Base-by-base conservation (phyloP, 495 filamentous ascomycete genomes). In the Astrocystis sublimbata region DNA sequence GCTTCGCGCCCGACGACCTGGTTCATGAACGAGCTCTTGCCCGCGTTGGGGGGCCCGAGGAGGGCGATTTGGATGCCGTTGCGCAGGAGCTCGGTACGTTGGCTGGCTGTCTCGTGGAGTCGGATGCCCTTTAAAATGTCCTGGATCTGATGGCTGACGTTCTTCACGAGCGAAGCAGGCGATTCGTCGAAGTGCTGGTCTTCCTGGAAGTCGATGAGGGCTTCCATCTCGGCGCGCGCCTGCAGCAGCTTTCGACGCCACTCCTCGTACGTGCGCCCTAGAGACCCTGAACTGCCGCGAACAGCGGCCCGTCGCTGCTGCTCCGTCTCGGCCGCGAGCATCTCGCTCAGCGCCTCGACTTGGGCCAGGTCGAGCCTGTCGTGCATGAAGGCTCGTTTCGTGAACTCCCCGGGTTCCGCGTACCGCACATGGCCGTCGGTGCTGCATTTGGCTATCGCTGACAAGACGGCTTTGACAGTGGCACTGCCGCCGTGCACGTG, bases 161-260 rank as follows among this genome's bases (percentile, higher is more conserved):
- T 90, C 2, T 64, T 68, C 5, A 92, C 79, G 30, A 98, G 78
- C 59, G 88, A 85, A 6, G 80, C 76, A 0, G 92, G 89, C 1
- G 91, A 89, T 68, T 96, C 92, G 57, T 97, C 93, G 64, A 98
- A 97, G 78, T 96, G 88, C 75, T 98, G 93, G 68, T 98, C 96
- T 74, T 98, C 94, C 1, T 89, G 88, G 73, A 98, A 98, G 71
- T 98, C 94, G 68, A 98, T 98, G 60, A 98, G 75, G 1, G 94
- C 94, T 72, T 98, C 94, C 51, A 98, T 80, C 75, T 97, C 93
- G 6, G 91, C 96, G 7, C 93, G 85, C 24, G 92, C 93, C 65
- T 89, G 81, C 7, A 98, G 77, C 6, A 98, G 75, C 31, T 86
- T 78, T 59, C 85, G 78, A 12, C 94, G 85, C 96, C 94, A 98